phyloP scores from a whole-genome alignment of 305 asterid species.

The Solanum hybrid region DNA sequence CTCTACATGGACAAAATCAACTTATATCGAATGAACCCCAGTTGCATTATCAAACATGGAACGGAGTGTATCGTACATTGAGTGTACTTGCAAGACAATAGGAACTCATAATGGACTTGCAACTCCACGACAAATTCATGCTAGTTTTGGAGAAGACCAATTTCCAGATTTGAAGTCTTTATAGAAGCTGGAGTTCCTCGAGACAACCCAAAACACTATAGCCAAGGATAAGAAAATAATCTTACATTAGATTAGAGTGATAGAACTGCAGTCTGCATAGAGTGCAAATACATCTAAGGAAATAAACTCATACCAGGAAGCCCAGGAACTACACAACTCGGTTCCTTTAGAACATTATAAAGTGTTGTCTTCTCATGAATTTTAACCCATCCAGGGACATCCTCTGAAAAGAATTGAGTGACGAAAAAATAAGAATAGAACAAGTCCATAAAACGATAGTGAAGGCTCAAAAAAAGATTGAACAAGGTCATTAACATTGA shows the following conservation, averaged over 20 bases:
- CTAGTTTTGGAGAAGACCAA: constrained; percentile 48
- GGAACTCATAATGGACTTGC: neutral
- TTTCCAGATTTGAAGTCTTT: constrained; percentile 60
- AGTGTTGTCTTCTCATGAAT: constrained; percentile 68
- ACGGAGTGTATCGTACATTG: neutral
- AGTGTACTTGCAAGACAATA: neutral
- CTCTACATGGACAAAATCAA: neutral
- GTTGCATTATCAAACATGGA: neutral
- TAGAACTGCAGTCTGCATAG: neutral
- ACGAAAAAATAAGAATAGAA: neutral
- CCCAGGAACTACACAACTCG: constrained; percentile 53
- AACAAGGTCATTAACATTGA: neutral
- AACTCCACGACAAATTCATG: constrained; percentile 11
- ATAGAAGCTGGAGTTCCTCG: constrained; percentile 61
- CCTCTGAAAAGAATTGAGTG: constrained; percentile 27
- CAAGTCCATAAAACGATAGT: neutral
- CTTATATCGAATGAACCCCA: neutral
- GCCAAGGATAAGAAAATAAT: neutral
- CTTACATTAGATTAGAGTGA: neutral
- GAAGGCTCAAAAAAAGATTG: neutral
- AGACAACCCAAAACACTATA: constrained; percentile 64
- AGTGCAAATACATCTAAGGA: neutral
- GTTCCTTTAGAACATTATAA: constrained; percentile 49
- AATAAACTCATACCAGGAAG: constrained; percentile 60
- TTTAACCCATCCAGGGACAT: constrained; percentile 47